Evolutionary conservation across 495 filamentous ascomycete genomes (phyloP).

Genomic region (Penicillium salamii): DNA sequence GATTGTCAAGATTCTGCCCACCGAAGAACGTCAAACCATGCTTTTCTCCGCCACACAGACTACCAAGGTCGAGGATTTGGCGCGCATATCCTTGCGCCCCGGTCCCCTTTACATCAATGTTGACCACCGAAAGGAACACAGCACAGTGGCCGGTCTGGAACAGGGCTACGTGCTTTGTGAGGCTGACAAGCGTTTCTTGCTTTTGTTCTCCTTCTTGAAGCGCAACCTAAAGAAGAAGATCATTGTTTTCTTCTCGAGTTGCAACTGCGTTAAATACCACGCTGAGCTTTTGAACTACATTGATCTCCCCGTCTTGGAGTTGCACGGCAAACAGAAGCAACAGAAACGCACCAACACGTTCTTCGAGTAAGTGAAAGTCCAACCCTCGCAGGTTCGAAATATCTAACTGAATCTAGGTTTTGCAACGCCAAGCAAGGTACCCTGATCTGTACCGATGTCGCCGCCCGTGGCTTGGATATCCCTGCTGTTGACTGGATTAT

Average conservation of each 20-base stretch:
- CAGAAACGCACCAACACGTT: constrained; percentile 96
- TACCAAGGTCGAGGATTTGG: constrained; percentile 96
- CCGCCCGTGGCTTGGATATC: constrained; percentile 91
- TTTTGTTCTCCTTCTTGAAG: constrained; percentile 96
- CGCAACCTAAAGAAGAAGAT: constrained; percentile 89
- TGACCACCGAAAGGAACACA: constrained; percentile 71
- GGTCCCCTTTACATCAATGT: constrained; percentile 97
- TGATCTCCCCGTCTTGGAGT: constrained; percentile 74
- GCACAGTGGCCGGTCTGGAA: constrained; percentile 87
- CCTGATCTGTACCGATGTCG: constrained; percentile 94
- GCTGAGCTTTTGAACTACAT: constrained; percentile 94
- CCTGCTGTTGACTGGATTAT: constrained; percentile 93
- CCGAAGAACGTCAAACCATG: constrained; percentile 88
- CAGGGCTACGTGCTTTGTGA: constrained; percentile 95
- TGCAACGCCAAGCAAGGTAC: constrained; percentile 89
- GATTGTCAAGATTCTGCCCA: constrained; percentile 92
- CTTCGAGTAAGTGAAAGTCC: too few relatives aligned
- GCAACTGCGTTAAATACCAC: constrained; percentile 92
- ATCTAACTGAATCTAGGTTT: too few relatives aligned
- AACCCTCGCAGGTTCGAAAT: too few relatives aligned
- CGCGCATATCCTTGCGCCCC: constrained; percentile 85
- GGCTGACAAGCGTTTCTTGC: constrained; percentile 86
- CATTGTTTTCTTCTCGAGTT: constrained; percentile 95
- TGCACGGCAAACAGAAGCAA: constrained; percentile 95
- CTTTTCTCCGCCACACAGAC: constrained; percentile 98